Conservation (phyloP, 1,139 yeast genomes). For the Taiozyma sp. region DNA sequence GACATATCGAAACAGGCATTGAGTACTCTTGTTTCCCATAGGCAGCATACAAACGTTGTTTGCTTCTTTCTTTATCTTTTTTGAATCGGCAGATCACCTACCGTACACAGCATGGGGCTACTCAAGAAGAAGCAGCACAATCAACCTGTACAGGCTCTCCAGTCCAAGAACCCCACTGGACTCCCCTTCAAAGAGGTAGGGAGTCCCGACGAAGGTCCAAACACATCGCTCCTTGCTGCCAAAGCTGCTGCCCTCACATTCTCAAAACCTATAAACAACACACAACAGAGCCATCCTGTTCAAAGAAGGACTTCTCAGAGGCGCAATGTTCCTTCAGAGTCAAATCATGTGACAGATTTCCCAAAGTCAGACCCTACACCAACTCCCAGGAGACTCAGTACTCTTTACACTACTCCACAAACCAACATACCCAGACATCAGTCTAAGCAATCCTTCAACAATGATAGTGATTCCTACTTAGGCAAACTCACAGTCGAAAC, state of each 20-base stretch:
- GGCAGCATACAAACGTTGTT: not conserved
- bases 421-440: not conserved
- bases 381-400: not conserved
- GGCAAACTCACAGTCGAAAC: not conserved
- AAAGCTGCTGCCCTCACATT: constrained; percentile 19
- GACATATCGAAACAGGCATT: not conserved
- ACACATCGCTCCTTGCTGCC: constrained; percentile 19
- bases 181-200: constrained; percentile 8
- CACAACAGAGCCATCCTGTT: not conserved
- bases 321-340: not conserved
- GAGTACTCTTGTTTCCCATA: not conserved
- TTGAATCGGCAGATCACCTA: not conserved
- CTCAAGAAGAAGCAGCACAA: constrained; percentile 15
- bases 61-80: not conserved
- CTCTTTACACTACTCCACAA: not conserved
- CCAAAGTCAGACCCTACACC: not conserved
- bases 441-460: not conserved
- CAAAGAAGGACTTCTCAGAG: not conserved
- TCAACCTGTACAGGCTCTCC: constrained; percentile 14
- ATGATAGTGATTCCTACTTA: not conserved
- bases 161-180: constrained; percentile 18
- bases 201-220: not conserved
- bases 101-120: constrained; percentile 14
- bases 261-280: not conserved
- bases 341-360: not conserved